Base-by-base conservation (phyloP, 1,284 basidiomycete species). In the Pseudozyma pruni region DNA sequence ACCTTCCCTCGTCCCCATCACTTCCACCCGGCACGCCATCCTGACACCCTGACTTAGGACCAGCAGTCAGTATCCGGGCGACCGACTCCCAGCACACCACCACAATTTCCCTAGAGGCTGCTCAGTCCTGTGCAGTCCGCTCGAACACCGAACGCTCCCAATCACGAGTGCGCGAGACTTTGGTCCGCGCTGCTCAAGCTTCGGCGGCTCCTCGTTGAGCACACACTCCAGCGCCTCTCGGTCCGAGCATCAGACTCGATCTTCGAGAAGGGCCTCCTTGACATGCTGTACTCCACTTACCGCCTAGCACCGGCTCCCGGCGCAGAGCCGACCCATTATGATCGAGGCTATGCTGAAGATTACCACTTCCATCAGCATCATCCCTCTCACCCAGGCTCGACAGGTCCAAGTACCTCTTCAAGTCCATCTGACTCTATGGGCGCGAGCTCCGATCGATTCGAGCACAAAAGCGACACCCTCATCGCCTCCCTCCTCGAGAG, bases 251-350 rank as follows among this genome's bases (percentile, higher is more conserved):
- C 20, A 11, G 31, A 14, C 29, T 8, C 13, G n/a, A 20, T n/a
- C 27, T 3, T 19, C 14, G 19, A 19, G 17, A 27, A 13, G 32
- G 13, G 23, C 23, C 33, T 37, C n/a, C 7, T 3, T 35, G 33
- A 37, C 19, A 64, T 64, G 62, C 27, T 66, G 5, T 50, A 55
- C 32, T 59, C 62, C 14, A 42, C 47, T 29, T 66, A 59, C 25
- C 50, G 62, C 2, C 62, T 54, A 35, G 4, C 50, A 23, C 11
- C 43, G 44, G 40, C 34, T 17, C 43, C 53, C 17, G 14, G 23
- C 10, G 17, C 42, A 10, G 43, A 63, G n/a, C 29, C 49, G 2
- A 11, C 25, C 8, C 41, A 33, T 8, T 47, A 38, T 43, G 44
- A 52, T 33, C 32, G 43, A 17, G 16, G 14, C 34, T 47, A 56